Conservation (phyloP, 2,329 filamentous ascomycete genomes). For the Cordyceps sp. region DNA sequence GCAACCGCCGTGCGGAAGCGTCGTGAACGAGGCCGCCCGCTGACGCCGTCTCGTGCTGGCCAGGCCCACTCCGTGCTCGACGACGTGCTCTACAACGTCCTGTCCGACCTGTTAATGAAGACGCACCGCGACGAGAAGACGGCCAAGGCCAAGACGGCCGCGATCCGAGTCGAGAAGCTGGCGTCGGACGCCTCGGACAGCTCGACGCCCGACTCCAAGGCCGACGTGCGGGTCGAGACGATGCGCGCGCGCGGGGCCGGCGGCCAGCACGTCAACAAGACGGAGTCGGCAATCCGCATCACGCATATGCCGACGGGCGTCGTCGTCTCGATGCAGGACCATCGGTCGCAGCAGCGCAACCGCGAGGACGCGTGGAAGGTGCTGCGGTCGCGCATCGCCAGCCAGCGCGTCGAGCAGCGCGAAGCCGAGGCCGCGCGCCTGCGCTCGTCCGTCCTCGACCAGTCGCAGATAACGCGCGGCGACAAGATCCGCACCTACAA, state of each 20-base stretch:
- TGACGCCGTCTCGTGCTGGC: not conserved
- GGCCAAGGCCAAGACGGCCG: slow-evolving; percentile 48
- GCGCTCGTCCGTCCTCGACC: slow-evolving; percentile 62
- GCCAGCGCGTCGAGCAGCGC: slow-evolving; percentile 61
- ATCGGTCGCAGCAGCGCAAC: slow-evolving; percentile 78
- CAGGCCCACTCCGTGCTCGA: slow-evolving; percentile 53
- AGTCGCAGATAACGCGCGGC: slow-evolving; percentile 69
- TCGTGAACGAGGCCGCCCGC: no score
- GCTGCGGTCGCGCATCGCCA: slow-evolving; percentile 66
- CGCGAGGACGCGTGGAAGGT: slow-evolving; percentile 75
- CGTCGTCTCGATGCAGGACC: slow-evolving; percentile 83
- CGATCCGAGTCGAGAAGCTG: slow-evolving; percentile 47
- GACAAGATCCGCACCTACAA: slow-evolving; percentile 96
- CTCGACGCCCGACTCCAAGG: slow-evolving; percentile 35
- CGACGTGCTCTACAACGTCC: slow-evolving; percentile 59
- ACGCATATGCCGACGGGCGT: slow-evolving; percentile 81
- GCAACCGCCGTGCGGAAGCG: no score
- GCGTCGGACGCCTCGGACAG: slow-evolving; percentile 37
- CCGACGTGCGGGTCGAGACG: slow-evolving; percentile 70
- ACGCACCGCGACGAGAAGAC: slow-evolving; percentile 67
- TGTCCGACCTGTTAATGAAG: slow-evolving; percentile 58
- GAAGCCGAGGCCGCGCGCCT: slow-evolving; percentile 65
- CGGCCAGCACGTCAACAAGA: slow-evolving; percentile 97
- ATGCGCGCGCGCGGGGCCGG: slow-evolving; percentile 88
- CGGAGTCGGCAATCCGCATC: slow-evolving; percentile 84